Evolutionary conservation across 257 asterid species (phyloP), one percentile per base, ranked within the genome.

Genomic region (Knoxia roxburghii): DNA sequence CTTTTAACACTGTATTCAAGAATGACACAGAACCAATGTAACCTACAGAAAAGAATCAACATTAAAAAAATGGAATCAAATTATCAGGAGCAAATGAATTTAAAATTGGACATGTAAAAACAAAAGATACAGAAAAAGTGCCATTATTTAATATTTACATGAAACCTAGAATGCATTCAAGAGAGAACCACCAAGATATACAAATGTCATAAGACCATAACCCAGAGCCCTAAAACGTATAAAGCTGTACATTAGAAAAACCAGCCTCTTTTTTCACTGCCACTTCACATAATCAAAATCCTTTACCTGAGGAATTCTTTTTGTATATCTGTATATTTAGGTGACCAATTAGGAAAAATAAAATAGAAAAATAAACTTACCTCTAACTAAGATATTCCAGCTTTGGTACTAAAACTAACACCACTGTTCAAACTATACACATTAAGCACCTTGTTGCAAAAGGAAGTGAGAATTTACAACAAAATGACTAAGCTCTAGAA

Each of bases 11-110:
- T 30, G 87, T 87, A 74, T 84, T 78, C 88, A 94, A 84, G 90
- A 94, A 94, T 72, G 98, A 90, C 67, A 79, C 95, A 2, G 99
- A 94, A 72, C 99, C 98, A 55, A 94, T 94, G 77, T 89, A 94
- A 78, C 99, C 99, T 94, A 78, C 17, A 48, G 33, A 60, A 30
- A 64, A 43, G 68, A 63, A 72, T 70, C 67, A 63, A 77, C 50
- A 63, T 48, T n/a, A 53, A n/a, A 48, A 35, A 52, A 50, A 35
- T 15, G 35, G 41, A 20, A 17, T 48, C 6, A 21, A 14, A 11
- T 12, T 35, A n/a, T 51, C 51, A 21, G 51, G 45, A 61, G 61
- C 53, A 29, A 67, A 11, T 33, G 45, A 57, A 51, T 30, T n/a
- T 14, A 35, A 26, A 61, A 33, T 35, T 41, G 10, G 46, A 40